Conservation (phyloP, 345 rosid genomes). For the Cardamine occulta region DNA sequence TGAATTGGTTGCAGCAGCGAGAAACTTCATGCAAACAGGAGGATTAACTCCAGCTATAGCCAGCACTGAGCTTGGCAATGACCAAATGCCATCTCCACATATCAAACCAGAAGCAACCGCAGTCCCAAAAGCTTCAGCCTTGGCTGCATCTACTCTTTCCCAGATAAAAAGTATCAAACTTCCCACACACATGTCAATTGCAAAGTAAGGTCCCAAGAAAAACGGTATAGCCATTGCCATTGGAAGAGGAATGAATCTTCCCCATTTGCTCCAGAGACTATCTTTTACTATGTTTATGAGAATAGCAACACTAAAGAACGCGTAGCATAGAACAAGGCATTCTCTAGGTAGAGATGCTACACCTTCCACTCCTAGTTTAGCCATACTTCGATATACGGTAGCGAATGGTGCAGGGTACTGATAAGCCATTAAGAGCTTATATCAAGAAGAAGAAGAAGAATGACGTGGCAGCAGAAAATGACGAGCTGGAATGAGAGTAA, state of each 20-base stretch:
- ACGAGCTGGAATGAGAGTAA: too few relatives aligned
- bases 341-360: conserved; percentile 72
- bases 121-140: conserved; percentile 69
- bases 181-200: conserved; percentile 85
- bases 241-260: conserved; percentile 66
- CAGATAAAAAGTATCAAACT: conserved; percentile 73
- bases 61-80: conserved; percentile 68
- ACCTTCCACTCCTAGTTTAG: conserved; percentile 72
- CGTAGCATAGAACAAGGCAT: conserved; percentile 66
- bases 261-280: conserved; percentile 43
- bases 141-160: conserved; percentile 61
- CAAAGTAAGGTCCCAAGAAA: conserved; percentile 76
- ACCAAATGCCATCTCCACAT: conserved; percentile 86
- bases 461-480: too few relatives aligned
- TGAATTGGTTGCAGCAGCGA: conserved; percentile 53
- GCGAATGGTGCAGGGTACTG: conserved; percentile 78
- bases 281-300: conserved; percentile 61
- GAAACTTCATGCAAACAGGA: conserved; percentile 87
- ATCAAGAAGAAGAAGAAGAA: too few relatives aligned
- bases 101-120: conserved; percentile 91
- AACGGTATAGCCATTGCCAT: conserved; percentile 96
- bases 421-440: too few relatives aligned
- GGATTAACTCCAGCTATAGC: conserved; percentile 65
- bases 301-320: conserved; percentile 63
- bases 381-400: conserved; percentile 59